phyloP scores from a whole-genome alignment of 805 yeast genomes.

The Spathaspora passalidarum region DNA sequence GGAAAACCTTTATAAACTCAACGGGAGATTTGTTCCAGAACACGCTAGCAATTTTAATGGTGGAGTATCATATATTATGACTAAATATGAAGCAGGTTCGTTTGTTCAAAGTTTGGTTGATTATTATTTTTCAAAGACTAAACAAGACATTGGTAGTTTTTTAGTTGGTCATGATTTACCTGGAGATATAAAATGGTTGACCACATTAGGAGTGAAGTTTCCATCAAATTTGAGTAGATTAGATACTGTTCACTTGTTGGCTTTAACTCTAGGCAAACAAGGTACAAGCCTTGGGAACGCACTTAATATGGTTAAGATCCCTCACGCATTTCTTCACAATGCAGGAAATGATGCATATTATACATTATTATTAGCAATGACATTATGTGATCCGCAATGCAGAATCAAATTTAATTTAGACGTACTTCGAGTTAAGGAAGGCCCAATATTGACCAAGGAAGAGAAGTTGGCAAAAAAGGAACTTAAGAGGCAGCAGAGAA shows the following conservation, averaged over 20 bases:
- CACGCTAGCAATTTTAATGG: conserved; percentile 48
- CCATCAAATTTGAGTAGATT: conserved; percentile 29
- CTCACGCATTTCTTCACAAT: conserved; percentile 60
- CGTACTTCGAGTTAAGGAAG: not conserved
- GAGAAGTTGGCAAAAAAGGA: conserved; percentile 7
- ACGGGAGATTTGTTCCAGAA: conserved; percentile 56
- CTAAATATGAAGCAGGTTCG: conserved; percentile 28
- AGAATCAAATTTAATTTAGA: conserved; percentile 16
- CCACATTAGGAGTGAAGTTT: conserved; percentile 40
- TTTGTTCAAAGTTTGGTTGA: conserved; percentile 44
- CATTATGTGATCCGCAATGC: conserved; percentile 44
- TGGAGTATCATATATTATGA: conserved; percentile 46
- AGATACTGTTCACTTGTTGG: conserved; percentile 52
- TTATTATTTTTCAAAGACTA: conserved; percentile 35
- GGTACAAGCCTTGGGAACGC: conserved; percentile 44
- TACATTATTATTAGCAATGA: conserved; percentile 50
- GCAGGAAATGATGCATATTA: conserved; percentile 71
- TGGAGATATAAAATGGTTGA: conserved; percentile 59
- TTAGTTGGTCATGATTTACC: conserved; percentile 59
- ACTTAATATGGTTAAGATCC: conserved; percentile 45
- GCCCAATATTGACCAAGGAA: conserved; percentile 5
- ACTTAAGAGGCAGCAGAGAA: conserved; percentile 1
- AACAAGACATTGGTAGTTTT: conserved; percentile 17
- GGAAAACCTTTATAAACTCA: conserved; percentile 41
- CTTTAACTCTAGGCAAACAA: conserved; percentile 34